Percentiles rank a stretch among this genome's conserved stretches.
Conservation (phyloP, 192 early-diverging fungal genomes). For the Gaertneriomyces semiglobifer region DNA sequence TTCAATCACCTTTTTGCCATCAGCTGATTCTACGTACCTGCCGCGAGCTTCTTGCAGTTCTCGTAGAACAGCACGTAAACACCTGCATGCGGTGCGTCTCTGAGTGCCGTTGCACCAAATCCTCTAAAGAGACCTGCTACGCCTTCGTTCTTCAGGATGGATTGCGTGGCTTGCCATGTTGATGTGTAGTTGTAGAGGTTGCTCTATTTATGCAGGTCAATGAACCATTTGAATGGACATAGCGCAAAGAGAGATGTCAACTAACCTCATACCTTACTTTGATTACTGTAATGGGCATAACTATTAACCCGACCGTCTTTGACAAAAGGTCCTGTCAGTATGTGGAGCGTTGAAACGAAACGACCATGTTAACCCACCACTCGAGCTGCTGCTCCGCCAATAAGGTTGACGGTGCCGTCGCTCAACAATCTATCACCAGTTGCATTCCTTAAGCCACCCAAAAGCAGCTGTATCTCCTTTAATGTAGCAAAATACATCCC, state of each 20-base stretch:
- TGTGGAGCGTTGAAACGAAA: neutral
- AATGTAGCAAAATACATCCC: constrained; percentile 71
- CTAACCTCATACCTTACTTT: constrained; percentile 86
- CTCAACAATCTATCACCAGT: neutral
- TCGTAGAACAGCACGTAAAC: constrained; percentile 90
- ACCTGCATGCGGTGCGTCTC: constrained; percentile 89
- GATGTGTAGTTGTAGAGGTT: constrained; percentile 78
- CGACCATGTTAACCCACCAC: constrained; percentile 11
- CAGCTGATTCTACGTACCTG: neutral
- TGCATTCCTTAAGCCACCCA: neutral
- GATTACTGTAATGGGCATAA: constrained; percentile 93
- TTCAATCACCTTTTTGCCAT: neutral
- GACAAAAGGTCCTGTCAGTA: neutral
- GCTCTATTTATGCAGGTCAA: constrained; percentile 50
- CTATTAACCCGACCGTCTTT: constrained; percentile 69
- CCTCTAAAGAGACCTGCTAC: constrained; percentile 81
- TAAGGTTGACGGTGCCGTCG: constrained; percentile 26
- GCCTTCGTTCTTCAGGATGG: constrained; percentile 69
- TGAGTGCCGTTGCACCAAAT: constrained; percentile 77
- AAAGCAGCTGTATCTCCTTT: constrained; percentile 45
- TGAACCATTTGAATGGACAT: too few relatives aligned
- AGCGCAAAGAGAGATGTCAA: neutral
- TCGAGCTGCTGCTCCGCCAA: constrained; percentile 30
- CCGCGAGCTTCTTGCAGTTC: constrained; percentile 54
- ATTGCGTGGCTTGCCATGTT: constrained; percentile 59